A percentile compares a stretch with the other conserved stretches of the same genome.
These are phyloP conservation scores for Kuraishia piskuri DNA, from an alignment of 805 yeast genomes.

Conservation along the genomic window DNA sequence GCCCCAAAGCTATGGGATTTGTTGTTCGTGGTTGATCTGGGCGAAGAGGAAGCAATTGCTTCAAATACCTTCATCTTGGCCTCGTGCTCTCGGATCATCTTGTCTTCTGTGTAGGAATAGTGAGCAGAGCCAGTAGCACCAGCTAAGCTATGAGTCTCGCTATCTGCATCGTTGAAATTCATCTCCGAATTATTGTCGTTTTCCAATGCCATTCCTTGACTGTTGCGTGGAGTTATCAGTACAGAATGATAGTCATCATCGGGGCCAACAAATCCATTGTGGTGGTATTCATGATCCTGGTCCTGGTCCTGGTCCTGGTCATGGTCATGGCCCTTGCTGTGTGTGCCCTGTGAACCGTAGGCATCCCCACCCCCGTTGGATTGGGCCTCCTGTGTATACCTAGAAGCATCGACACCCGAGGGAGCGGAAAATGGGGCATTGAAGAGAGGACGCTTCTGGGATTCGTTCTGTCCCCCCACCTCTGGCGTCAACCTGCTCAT, in stretches of 20 bases:
- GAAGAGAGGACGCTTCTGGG: not conserved
- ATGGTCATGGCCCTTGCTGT: not conserved
- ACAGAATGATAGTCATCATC: not conserved
- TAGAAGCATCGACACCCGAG: not conserved
- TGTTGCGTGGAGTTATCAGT: not conserved
- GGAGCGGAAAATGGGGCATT: not conserved
- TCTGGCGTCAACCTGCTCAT: not conserved
- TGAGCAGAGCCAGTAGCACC: slow-evolving; percentile 25
- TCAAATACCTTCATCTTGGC: slow-evolving; percentile 56
- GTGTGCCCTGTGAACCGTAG: not conserved
- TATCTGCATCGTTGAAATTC: not conserved
- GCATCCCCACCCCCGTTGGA: not conserved
- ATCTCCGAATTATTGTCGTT: not conserved
- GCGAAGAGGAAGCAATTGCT: slow-evolving; percentile 25
- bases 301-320: not conserved
- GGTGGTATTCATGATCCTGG: not conserved
- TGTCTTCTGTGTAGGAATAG: slow-evolving; percentile 59
- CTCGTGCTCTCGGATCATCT: slow-evolving; percentile 54
- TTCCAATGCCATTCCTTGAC: not conserved
- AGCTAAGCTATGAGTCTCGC: not conserved
- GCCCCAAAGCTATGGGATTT: not conserved
- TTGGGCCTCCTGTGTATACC: not conserved
- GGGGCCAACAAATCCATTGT: not conserved
- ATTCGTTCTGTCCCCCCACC: not conserved
- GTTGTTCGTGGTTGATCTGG: slow-evolving; percentile 13